Percentiles rank a stretch among this genome's conserved stretches.
Evolutionary conservation across 2,329 filamentous ascomycete species (phyloP).

Genomic region (Rhynchosporium graminicola): DNA sequence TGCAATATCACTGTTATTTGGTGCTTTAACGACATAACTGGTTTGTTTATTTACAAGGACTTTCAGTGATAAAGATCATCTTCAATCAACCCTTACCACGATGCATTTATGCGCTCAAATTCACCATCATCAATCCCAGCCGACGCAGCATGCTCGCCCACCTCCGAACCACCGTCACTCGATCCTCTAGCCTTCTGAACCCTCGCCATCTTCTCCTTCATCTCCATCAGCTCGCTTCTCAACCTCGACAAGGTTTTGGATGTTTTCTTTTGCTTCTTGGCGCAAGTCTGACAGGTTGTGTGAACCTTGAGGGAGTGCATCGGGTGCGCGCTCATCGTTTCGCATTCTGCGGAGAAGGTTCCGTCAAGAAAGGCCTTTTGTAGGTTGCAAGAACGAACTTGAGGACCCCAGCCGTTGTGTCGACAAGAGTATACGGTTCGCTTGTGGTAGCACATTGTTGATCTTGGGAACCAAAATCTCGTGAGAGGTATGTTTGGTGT

Average conservation of each 20-base stretch:
- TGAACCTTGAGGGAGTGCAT: constrained; percentile 16
- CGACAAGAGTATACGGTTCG: constrained; percentile 21
- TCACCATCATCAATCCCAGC: constrained; percentile 3
- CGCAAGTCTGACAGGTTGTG: constrained; percentile 17
- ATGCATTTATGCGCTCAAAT: background rate
- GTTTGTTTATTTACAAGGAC: no score
- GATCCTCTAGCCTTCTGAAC: background rate
- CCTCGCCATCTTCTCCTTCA: constrained; percentile 14
- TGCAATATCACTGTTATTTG: no score
- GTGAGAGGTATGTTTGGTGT: background rate
- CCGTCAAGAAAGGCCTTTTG: constrained; percentile 18
- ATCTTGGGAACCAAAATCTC: background rate
- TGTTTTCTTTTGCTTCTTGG: constrained; percentile 4
- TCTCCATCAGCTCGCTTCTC: background rate
- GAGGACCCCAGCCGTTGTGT: constrained; percentile 22
- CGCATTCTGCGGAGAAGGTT: constrained; percentile 8
- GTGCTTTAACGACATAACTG: no score
- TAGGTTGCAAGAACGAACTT: constrained; percentile 17
- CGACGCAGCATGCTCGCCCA: background rate
- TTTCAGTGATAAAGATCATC: no score
- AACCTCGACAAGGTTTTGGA: background rate
- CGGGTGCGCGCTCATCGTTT: constrained; percentile 22
- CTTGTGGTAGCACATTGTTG: constrained; percentile 27
- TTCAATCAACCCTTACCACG: no score
- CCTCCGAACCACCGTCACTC: background rate